Conservation (phyloP, 2,329 filamentous ascomycete genomes). For the Phialemonium atrogriseum region DNA sequence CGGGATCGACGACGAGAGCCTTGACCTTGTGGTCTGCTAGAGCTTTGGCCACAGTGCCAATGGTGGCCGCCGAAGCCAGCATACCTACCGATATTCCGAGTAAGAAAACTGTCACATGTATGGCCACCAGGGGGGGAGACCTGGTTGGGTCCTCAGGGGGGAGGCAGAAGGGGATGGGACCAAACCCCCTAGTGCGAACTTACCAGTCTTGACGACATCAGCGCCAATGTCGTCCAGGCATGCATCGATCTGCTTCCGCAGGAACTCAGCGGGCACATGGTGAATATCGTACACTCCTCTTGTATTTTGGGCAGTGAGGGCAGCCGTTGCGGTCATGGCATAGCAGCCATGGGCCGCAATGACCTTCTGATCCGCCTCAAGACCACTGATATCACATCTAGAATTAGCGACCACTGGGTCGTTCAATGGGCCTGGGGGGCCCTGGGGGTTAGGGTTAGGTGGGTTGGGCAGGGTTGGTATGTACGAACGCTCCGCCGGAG, state of each 20-base stretch:
- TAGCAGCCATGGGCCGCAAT: conserved; percentile 89
- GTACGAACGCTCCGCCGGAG: conserved; percentile 72
- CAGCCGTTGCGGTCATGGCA: conserved; percentile 91
- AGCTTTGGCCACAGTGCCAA: conserved; percentile 58
- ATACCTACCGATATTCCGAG: conserved; percentile 50
- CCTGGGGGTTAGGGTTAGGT: conserved; percentile 7
- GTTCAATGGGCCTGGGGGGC: too few relatives aligned
- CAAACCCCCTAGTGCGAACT: conserved; percentile 15
- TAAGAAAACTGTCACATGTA: not conserved
- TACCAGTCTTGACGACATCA: conserved; percentile 89
- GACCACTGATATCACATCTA: conserved; percentile 69
- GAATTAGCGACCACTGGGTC: too few relatives aligned
- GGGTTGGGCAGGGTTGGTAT: conserved; percentile 1
- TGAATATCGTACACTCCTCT: conserved; percentile 76
- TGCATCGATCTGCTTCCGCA: conserved; percentile 77
- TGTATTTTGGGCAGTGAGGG: conserved; percentile 94
- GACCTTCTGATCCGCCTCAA: conserved; percentile 94
- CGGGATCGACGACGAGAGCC: conserved; percentile 65
- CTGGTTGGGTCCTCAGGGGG: not conserved
- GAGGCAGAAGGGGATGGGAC: not conserved
- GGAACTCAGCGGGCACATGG: conserved; percentile 67
- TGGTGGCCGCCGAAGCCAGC: conserved; percentile 66
- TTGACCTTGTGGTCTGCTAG: conserved; percentile 49
- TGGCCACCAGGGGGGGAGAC: not conserved
- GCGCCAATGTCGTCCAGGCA: conserved; percentile 76